Evolutionary conservation across 2,329 filamentous ascomycete species (phyloP).

Genomic region (Paracorniculantispora psalliotae): DNA sequence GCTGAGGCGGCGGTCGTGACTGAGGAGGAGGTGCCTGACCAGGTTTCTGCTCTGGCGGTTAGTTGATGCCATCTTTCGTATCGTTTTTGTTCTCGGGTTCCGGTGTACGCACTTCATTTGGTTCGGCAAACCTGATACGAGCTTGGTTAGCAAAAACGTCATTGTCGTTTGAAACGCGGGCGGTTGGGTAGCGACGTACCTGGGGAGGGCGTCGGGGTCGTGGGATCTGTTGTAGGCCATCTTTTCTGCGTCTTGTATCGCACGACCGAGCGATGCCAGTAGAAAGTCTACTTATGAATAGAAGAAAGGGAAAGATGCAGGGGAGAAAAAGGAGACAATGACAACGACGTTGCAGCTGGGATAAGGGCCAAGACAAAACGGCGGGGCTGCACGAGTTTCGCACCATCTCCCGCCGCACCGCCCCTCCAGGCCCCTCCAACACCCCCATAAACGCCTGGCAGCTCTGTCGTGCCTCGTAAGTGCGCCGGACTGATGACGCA

Average conservation of each 20-base stretch:
- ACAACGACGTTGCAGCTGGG: neutral
- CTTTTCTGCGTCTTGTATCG: conserved; percentile 19
- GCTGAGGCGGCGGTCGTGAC: conserved; percentile 16
- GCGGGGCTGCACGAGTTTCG: neutral
- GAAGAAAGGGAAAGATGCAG: neutral
- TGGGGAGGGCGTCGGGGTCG: conserved; percentile 91
- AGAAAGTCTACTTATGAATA: neutral
- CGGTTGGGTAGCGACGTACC: conserved; percentile 49
- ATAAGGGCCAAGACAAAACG: conserved; percentile 4
- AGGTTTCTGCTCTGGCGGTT: conserved; percentile 32
- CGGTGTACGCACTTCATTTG: conserved; percentile 54
- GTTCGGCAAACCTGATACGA: conserved; percentile 62
- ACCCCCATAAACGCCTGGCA: too few species aligned
- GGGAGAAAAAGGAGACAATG: neutral
- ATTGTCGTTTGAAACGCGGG: neutral
- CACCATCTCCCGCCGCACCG: too few species aligned
- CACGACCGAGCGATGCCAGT: neutral
- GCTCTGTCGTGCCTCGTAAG: too few species aligned
- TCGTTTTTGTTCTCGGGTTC: neutral
- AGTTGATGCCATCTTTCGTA: neutral
- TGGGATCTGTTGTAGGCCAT: conserved; percentile 96
- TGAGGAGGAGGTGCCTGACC: conserved; percentile 22
- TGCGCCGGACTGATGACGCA: neutral
- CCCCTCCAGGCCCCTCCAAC: too few species aligned
- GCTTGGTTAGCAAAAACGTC: conserved; percentile 11